Evolutionary conservation across 2,329 filamentous ascomycete species (phyloP), one percentile per base, ranked within the genome.

Genomic region (Myriosclerotinia curreyana): DNA sequence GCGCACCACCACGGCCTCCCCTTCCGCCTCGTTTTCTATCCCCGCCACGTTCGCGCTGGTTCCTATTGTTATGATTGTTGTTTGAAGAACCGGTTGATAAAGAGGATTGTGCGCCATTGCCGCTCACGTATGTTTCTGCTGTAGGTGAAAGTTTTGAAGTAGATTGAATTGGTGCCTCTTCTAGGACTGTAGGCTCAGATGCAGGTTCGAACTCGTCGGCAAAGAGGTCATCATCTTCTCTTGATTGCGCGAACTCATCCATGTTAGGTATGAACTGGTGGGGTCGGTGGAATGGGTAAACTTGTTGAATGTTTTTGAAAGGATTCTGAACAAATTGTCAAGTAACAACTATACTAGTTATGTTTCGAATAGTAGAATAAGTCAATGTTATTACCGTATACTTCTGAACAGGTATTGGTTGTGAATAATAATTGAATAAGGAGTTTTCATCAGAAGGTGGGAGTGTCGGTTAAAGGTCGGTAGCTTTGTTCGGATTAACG

Each of bases 241-340:
- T 65, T 15, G 69, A 71, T 66, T 75, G 74, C 34, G 74, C 73
- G 58, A 75, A 75, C 65, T 74, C 73, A 65, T 73, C 72, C 72
- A 74, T 74, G 50, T 20, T 48, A 14, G 8, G 38, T 40, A 40
- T 40, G 46, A 53, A 61, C 50, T 40, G 36, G 48, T 61, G 59
- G 46, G 48, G 48, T 61, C 20, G 17, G 4, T 54, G 49, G 17
- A 40, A 31, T 31, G 34, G 25, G 20, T 11, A 44, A 17, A 15
- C 14, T 28, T 54, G 22, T 54, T 61, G 17, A 28, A 20, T 15
- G 49, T 7, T 40, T 53, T 31, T 38, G 3, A 28, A 15, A 22
- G 22, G 31, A 12, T 9, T 48, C 5, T 5, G 14, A 38, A 25
- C 7, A 22, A 25, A 14, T 3, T 31, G 1, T 3, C 4, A 31